Base-by-base conservation (phyloP, 2,329 filamentous ascomycete species). In the Claviceps sp. region DNA sequence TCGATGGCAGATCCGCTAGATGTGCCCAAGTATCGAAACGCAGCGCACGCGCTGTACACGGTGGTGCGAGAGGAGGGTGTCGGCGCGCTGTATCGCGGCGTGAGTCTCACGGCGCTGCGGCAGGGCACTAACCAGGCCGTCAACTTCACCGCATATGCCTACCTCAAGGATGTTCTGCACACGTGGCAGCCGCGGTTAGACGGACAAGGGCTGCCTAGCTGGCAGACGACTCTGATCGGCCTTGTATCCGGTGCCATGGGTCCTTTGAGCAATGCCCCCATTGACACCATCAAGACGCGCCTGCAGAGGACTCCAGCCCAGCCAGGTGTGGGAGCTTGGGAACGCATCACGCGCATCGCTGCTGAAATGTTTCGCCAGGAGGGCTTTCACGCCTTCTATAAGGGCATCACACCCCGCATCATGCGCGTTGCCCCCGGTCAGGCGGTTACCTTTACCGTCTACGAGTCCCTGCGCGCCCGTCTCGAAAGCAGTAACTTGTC, bases 221-320 rank as follows among this genome's bases (percentile, higher is more conserved):
- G 85, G 71, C 89, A 97, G 72, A 98, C 93, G 2, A 90, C 88
- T 5, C 49, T 91, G 6, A 95, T 97, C 60, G 93, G 90, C 37
- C 77, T 98, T 52, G 84, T 98, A 26, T 88, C 82, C 51, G 93
- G 93, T 60, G 93, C 93, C 55, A 94, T 98, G 80, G 93, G 93
- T 1, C 93, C 93, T 5, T 79, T 98, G 64, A 93, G 86, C 61
- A 98, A 98, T 66, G 93, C 94, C 30, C 93, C 93, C 22, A 97
- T 98, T 65, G 93, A 98, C 65, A 98, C 93, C 41, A 97, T 98
- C 75, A 98, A 98, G 82, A 98, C 93, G 43, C 77, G 93, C 49
- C 72, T 98, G 66, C 93, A 98, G 69, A 93, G 88, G 71, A 93
- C 83, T 50, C 88, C 88, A 0, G 89, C 86, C 3, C 78, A 86